Evolutionary conservation across 441 rosid species (phyloP).

Genomic region (Euphorbia schlechtendalii): DNA sequence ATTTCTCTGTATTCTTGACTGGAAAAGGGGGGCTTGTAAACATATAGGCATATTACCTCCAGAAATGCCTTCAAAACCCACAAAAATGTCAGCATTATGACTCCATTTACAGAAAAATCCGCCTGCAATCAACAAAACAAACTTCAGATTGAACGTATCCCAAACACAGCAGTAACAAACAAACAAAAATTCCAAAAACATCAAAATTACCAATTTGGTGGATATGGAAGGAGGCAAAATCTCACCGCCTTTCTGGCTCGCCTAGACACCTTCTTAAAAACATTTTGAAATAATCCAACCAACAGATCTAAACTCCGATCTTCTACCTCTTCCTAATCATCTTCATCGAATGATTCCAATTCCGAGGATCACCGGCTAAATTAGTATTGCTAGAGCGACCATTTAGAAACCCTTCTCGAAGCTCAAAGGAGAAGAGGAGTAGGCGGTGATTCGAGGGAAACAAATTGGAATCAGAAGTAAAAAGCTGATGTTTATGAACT

Average conservation of each 20-base stretch:
- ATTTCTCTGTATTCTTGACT: background rate
- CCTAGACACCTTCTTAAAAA: slow-evolving; percentile 59
- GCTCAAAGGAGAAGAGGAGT: background rate
- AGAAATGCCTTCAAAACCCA: slow-evolving; percentile 91
- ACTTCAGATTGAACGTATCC: background rate
- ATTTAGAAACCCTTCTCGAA: slow-evolving; percentile 6
- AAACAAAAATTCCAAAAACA: background rate
- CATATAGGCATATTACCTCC: slow-evolving; percentile 39
- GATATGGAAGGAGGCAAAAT: slow-evolving; percentile 64
- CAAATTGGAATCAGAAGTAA: slow-evolving; percentile 1
- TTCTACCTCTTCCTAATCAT: slow-evolving; percentile 53
- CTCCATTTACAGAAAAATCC: slow-evolving; percentile 77
- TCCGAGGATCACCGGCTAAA: slow-evolving; percentile 39
- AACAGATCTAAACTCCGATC: slow-evolving; percentile 82
- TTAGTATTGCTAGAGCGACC: slow-evolving; percentile 20
- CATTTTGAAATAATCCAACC: slow-evolving; percentile 57
- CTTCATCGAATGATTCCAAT: slow-evolving; percentile 64
- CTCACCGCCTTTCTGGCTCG: slow-evolving; percentile 62
- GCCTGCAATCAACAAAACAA: slow-evolving; percentile 36
- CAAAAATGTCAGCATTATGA: slow-evolving; percentile 63
- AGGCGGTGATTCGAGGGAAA: slow-evolving; percentile 22
- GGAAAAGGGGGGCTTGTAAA: too few relatives aligned
- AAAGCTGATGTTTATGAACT: background rate
- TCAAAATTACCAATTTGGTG: slow-evolving; percentile 38
- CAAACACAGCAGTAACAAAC: background rate